Evolutionary conservation across 2,329 filamentous ascomycete genomes (phyloP).

Genomic region (Ceratocystis ficicola): DNA sequence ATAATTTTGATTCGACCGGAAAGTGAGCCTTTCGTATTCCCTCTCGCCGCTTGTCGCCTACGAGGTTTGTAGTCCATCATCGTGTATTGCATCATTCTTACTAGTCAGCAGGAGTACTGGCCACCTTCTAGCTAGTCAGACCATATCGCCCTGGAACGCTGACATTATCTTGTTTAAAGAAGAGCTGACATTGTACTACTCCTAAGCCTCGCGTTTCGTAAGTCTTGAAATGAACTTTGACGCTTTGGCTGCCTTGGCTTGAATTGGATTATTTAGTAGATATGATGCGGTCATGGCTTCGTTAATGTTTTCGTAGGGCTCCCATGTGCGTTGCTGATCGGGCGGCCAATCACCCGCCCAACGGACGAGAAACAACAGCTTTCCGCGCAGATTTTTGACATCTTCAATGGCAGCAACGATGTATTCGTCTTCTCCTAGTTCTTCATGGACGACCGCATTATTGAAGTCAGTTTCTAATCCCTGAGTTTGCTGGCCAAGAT

Average conservation of each 20-base stretch:
- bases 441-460: background rate
- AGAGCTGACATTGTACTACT: background rate
- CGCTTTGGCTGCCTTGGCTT: background rate
- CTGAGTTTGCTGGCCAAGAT: too few relatives aligned
- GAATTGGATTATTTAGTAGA: slow-evolving; percentile 1
- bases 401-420: slow-evolving; percentile 35
- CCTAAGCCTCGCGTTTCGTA: background rate
- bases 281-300: slow-evolving; percentile 9
- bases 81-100: background rate
- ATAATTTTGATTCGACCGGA: background rate
- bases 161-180: slow-evolving; percentile 11
- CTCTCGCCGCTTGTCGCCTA: background rate
- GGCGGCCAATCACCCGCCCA: slow-evolving; percentile 47
- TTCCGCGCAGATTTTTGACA: slow-evolving; percentile 32
- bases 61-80: background rate
- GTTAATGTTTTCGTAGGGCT: slow-evolving; percentile 41
- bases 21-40: background rate
- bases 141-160: slow-evolving; percentile 1
- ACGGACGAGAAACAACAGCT: slow-evolving; percentile 40
- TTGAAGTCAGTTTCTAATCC: background rate
- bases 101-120: too few relatives aligned
- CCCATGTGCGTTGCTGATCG: slow-evolving; percentile 47
- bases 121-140: background rate
- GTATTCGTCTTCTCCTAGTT: slow-evolving; percentile 25
- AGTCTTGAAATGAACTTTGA: background rate